Evolutionary conservation across 805 yeast genomes (phyloP), one percentile per base, ranked within the genome.

Genomic region (Metschnikowia borealis): DNA sequence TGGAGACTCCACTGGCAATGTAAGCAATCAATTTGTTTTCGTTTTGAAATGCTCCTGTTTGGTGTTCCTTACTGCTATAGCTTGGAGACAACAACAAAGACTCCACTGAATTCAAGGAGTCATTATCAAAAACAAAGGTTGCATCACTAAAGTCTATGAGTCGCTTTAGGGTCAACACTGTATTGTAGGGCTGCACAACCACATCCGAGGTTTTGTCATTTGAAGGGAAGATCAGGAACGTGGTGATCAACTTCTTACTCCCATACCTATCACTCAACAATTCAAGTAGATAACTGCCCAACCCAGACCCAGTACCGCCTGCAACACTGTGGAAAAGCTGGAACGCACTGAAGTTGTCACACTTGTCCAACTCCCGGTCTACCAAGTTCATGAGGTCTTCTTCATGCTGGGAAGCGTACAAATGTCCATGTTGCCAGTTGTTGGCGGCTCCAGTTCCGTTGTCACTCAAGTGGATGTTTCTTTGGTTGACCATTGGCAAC

Each of bases 221-320:
- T 43, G 83, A 79, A 0, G 96, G 96, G 62, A 94, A 91, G 2
- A 94, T 86, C 43, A 94, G 87, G 60, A 86, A 87, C 0, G 98
- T 89, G 51, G 87, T 87, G 7, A 88, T 73, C 45, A 94, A 68
- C 62, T 90, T 92, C 65, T 91, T 91, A 46, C 86, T 82, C 5
- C 76, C 77, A 64, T 83, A 92, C 48, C 89, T 72, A 64, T 94
- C 99, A 50, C 82, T 81, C 50, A 95, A 66, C 14, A 82, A 73
- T 64, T 94, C 97, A 36, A 94, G 68, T 40, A 94, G 58, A 50
- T 80, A 79, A 0, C 96, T 87, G 0, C 99, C 99, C 35, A 90
- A 81, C 3, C 99, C 99, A 0, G 97, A 87, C 0, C 99, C 99
- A 0, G 99, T 94, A 37, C 99, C 99, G 35, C 99, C 99, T 0